phyloP scores from a whole-genome alignment of 768 basidiomycete genomes.

The Nidularia pulvinata region DNA sequence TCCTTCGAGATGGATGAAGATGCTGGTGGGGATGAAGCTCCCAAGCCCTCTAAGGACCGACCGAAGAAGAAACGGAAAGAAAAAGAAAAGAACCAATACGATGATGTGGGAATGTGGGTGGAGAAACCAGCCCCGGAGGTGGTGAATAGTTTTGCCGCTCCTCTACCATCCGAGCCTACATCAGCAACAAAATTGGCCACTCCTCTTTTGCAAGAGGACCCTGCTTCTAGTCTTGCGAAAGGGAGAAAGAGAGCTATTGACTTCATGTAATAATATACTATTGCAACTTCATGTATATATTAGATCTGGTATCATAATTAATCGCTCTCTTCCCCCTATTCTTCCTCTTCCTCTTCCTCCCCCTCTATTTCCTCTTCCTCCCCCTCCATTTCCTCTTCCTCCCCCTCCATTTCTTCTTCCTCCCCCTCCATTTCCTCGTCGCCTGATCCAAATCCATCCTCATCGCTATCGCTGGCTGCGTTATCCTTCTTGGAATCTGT shows the following conservation, averaged over 20 bases:
- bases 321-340: conserved; percentile 24
- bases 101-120: conserved; percentile 66
- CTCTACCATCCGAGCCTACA: conserved; percentile 7
- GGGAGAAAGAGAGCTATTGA: conserved; percentile 75
- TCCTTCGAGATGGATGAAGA: conserved; percentile 82
- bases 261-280: conserved; percentile 50
- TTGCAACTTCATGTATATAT: background rate
- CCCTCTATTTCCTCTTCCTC: conserved; percentile 22
- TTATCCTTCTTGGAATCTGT: conserved; percentile 13
- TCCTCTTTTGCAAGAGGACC: conserved; percentile 10
- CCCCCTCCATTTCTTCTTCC: conserved; percentile 7
- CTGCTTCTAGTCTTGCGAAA: conserved; percentile 16
- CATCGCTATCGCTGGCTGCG: too few species aligned
- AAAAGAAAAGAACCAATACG: conserved; percentile 31
- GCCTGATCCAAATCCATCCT: too few species aligned
- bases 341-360: conserved; percentile 19
- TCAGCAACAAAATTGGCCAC: conserved; percentile 9
- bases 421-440: conserved; percentile 7
- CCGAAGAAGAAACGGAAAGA: conserved; percentile 40
- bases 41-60: conserved; percentile 31
- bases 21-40: conserved; percentile 32
- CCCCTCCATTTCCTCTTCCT: conserved; percentile 15
- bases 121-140: conserved; percentile 59
- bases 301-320: background rate
- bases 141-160: conserved; percentile 31